Percentiles rank a stretch among this genome's conserved stretches.
Evolutionary conservation across 495 filamentous ascomycete species (phyloP).

Genomic region (Annulohypoxylon stygium): DNA sequence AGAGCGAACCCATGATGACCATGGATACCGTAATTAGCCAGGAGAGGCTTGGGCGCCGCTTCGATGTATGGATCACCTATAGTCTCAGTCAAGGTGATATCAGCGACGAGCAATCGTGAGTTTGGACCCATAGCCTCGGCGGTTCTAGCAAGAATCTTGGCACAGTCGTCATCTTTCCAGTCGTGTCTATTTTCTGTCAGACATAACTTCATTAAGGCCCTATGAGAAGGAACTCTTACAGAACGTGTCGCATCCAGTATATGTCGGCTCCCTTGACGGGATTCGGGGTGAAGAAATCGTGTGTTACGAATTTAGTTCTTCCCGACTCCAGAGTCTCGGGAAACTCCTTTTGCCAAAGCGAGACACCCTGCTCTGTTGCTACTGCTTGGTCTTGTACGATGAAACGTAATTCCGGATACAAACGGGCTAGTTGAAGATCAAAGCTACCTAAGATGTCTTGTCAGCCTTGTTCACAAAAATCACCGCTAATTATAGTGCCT

Average conservation of each 20-base stretch:
- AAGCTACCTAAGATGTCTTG: constrained; percentile 50
- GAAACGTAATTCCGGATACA: constrained; percentile 53
- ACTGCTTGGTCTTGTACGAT: constrained; percentile 58
- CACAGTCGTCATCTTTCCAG: constrained; percentile 59
- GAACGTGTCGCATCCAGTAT: constrained; percentile 60
- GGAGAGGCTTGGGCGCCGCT: constrained; percentile 52
- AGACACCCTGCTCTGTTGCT: constrained; percentile 46
- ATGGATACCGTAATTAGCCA: constrained; percentile 55
- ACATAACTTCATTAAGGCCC: not conserved
- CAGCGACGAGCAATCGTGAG: constrained; percentile 57
- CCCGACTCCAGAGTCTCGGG: constrained; percentile 50
- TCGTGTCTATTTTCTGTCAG: constrained; percentile 49
- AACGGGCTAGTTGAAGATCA: constrained; percentile 48
- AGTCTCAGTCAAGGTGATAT: constrained; percentile 58
- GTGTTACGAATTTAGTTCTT: constrained; percentile 51
- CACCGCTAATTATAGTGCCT: not conserved
- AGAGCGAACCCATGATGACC: constrained; percentile 52
- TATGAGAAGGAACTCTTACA: constrained; percentile 37
- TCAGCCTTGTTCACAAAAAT: constrained; percentile 12
- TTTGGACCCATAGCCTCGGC: constrained; percentile 49
- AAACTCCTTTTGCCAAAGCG: constrained; percentile 49
- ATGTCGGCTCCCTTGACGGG: constrained; percentile 57
- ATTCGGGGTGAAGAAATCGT: constrained; percentile 60
- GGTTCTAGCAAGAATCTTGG: constrained; percentile 53
- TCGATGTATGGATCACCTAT: constrained; percentile 48